Evolutionary conservation across 306 rosid species (phyloP).

Genomic region (Quercus engelmannii): DNA sequence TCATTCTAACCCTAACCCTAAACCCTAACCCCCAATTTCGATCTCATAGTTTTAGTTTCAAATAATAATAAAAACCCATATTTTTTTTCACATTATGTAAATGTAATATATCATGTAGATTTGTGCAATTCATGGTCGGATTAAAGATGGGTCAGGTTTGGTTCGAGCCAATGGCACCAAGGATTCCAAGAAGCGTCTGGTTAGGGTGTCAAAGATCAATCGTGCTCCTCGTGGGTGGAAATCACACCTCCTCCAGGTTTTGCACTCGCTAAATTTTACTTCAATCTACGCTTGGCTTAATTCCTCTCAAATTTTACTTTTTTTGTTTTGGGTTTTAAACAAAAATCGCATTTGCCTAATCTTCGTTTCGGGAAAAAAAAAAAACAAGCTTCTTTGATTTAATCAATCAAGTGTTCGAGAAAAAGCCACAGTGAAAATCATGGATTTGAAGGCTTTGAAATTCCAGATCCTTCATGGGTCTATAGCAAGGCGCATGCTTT

Average conservation of each 20-base stretch:
- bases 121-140: constrained; percentile 12
- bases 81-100: no score
- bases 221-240: constrained; percentile 97
- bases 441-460: constrained; percentile 47
- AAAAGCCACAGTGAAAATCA: background rate
- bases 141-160: constrained; percentile 35
- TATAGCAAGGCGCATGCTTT: constrained; percentile 41
- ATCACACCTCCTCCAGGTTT: constrained; percentile 93
- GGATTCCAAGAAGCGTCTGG: constrained; percentile 61
- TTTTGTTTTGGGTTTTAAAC: no score
- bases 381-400: background rate
- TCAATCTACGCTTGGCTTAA: constrained; percentile 21
- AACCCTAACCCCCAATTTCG: background rate
- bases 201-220: constrained; percentile 74
- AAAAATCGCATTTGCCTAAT: background rate
- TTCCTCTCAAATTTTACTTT: constrained; percentile 11
- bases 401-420: background rate
- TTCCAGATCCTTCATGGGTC: constrained; percentile 49
- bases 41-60: background rate
- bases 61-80: no score
- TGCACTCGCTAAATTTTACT: constrained; percentile 63
- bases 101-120: no score
- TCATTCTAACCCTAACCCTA: no score
- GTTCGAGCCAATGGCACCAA: constrained; percentile 45
- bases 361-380: background rate